phyloP scores from a whole-genome alignment of 768 basidiomycete genomes.

The Rhizopogon roseolus region DNA sequence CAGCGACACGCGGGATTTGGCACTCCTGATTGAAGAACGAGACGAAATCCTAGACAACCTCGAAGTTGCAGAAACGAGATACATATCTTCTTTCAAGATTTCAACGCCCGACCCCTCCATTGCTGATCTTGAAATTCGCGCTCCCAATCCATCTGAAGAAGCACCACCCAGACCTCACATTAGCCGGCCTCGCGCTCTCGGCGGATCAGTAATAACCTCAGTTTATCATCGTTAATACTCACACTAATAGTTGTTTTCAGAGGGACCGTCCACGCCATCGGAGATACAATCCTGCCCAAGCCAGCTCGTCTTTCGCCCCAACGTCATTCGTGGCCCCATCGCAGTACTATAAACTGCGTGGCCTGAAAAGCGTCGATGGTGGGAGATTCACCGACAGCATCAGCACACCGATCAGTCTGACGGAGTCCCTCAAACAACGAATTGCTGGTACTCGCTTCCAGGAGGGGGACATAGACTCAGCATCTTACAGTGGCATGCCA shows the following conservation, averaged over 20 bases:
- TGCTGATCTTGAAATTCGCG: conserved; percentile 42
- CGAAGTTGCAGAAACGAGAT: conserved; percentile 75
- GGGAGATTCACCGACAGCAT: conserved; percentile 48
- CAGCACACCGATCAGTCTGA: conserved; percentile 40
- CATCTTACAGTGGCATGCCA: conserved; percentile 52
- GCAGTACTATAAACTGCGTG: conserved; percentile 71
- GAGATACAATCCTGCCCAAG: conserved; percentile 56
- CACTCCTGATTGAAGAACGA: conserved; percentile 66
- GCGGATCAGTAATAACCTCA: conserved; percentile 16
- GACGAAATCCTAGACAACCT: conserved; percentile 75
- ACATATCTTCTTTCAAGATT: conserved; percentile 70
- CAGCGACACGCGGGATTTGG: conserved; percentile 68
- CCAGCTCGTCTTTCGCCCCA: conserved; percentile 64
- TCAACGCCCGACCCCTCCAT: conserved; percentile 73
- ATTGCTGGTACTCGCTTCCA: conserved; percentile 67
- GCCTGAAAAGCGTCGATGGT: conserved; percentile 54
- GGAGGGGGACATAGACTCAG: conserved; percentile 62
- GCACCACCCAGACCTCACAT: conserved; percentile 52
- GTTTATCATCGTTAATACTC: background rate
- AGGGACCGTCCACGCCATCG: conserved; percentile 37
- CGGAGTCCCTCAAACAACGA: conserved; percentile 58
- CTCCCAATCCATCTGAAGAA: conserved; percentile 29
- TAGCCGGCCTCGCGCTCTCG: conserved; percentile 61
- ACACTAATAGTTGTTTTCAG: background rate
- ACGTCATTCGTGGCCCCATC: conserved; percentile 78